phyloP scores from a whole-genome alignment of 1,284 basidiomycete genomes.

The Leccinum pachyderme region DNA sequence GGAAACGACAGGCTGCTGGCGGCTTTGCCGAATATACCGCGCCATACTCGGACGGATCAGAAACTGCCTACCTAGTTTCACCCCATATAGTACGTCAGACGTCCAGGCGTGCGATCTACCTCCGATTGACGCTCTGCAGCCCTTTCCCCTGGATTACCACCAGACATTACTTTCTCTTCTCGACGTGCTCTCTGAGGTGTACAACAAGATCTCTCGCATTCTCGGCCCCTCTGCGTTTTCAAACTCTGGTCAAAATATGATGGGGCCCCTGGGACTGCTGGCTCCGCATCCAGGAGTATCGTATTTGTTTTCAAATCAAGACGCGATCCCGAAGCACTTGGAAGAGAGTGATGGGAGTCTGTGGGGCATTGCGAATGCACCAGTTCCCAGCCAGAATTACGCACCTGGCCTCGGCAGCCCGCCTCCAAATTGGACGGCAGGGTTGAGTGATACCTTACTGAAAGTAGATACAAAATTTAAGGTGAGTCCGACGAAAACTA shows the following conservation, averaged over 20 bases:
- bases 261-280: conserved; percentile 69
- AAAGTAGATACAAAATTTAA: conserved; percentile 83
- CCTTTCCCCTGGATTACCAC: conserved; percentile 83
- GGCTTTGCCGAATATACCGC: conserved; percentile 59
- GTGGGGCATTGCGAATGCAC: conserved; percentile 68
- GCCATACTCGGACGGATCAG: conserved; percentile 57
- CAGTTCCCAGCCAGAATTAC: conserved; percentile 25
- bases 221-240: conserved; percentile 76
- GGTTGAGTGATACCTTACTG: conserved; percentile 67
- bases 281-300: conserved; percentile 79
- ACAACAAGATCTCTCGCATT: conserved; percentile 78
- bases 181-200: conserved; percentile 83
- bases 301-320: conserved; percentile 59
- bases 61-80: conserved; percentile 68
- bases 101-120: neutral
- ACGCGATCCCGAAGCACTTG: conserved; percentile 33
- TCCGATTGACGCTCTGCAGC: conserved; percentile 43
- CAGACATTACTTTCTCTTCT: conserved; percentile 82
- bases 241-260: conserved; percentile 61
- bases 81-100: conserved; percentile 64
- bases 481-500: conserved; percentile 41
- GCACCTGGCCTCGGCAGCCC: conserved; percentile 43
- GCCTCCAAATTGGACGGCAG: conserved; percentile 57
- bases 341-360: conserved; percentile 52
- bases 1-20: conserved; percentile 49